Base-by-base conservation (phyloP, 176 grass and related monocot species). In the Thinopyrum elongatum region DNA sequence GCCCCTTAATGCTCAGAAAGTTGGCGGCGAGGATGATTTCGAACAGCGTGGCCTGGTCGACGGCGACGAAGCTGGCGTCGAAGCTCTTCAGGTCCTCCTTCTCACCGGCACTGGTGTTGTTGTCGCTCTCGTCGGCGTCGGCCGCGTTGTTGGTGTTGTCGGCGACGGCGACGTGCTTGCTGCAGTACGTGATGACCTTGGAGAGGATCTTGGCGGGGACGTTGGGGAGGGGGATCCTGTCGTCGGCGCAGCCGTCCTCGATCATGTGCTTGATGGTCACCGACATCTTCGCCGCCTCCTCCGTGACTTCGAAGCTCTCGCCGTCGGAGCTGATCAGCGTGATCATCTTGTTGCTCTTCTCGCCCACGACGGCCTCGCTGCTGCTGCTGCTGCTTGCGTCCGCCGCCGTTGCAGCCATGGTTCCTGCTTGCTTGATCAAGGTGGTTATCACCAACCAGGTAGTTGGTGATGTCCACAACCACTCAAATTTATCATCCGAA, bases 151-250 rank as follows among this genome's bases (percentile, higher is more conserved):
- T 13, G 44, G 44, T 4, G 44, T 13, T 0, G 34, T 11, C 68
- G n/a, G n/a, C n/a, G 36, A 23, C 41, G 3, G 41, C 11, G 41
- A n/a, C n/a, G n/a, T n/a, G n/a, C n/a, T 88, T 92, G 78, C 44
- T 83, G 87, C 90, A 95, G 83, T 95, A 95, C 68, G 90, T 82
- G 31, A 92, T 90, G 34, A 95, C 90, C 82, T 68, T 95, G 67
- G 85, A 51, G 25, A 95, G 82, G 80, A 90, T 95, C 28, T 66
- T 84, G 31, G 80, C 28, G 61, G 44, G 89, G 77, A 91, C 80
- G 51, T 89, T 89, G 46, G 88, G 84, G 35, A 91, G 84, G 9
- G 90, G 91, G 84, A 95, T 85, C 42, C 70, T 75, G 86, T 41
- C 76, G 25, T 66, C 73, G n/a, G 23, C 88, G 87, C 93, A 92